phyloP scores from a whole-genome alignment of 2,329 filamentous ascomycete species.

The Penicillium occitanis region DNA sequence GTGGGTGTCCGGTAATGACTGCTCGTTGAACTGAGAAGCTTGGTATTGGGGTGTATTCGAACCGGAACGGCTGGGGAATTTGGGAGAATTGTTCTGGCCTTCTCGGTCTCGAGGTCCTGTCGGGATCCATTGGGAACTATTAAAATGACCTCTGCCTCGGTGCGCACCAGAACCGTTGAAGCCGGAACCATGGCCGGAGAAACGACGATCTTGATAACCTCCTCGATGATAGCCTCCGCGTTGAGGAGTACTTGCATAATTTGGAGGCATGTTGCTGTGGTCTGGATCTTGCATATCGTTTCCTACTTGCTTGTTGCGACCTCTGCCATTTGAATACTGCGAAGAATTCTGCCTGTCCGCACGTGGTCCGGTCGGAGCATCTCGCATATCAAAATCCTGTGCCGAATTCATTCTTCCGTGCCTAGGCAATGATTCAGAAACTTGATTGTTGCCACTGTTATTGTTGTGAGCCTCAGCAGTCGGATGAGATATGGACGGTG shows the following conservation, averaged over 20 bases:
- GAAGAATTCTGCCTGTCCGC: conserved; percentile 56
- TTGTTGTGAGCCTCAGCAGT: conserved; percentile 32
- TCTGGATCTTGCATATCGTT: conserved; percentile 47
- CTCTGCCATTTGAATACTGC: conserved; percentile 59
- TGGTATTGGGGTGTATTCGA: conserved; percentile 18
- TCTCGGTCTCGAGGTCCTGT: conserved; percentile 56
- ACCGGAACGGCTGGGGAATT: conserved; percentile 37
- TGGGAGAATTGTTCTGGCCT: conserved; percentile 42
- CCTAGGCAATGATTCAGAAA: conserved; percentile 36
- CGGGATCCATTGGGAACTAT: conserved; percentile 71
- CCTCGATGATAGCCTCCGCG: conserved; percentile 63
- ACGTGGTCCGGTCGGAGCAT: conserved; percentile 42
- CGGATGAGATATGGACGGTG: conserved; percentile 37
- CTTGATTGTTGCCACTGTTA: conserved; percentile 33
- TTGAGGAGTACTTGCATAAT: conserved; percentile 49
- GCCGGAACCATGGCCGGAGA: conserved; percentile 46
- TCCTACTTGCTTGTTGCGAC: conserved; percentile 49
- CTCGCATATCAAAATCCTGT: conserved; percentile 32
- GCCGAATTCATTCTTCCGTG: conserved; percentile 36
- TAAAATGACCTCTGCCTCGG: conserved; percentile 61
- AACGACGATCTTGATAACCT: conserved; percentile 53
- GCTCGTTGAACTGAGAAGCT: conserved; percentile 32
- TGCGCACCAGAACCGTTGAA: conserved; percentile 43
- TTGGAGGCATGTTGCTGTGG: conserved; percentile 56
- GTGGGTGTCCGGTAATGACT: conserved; percentile 37